Percentiles rank a stretch among this genome's conserved stretches.
phyloP scores from a whole-genome alignment of 805 yeast genomes.

The Lachancea thermotolerans region DNA sequence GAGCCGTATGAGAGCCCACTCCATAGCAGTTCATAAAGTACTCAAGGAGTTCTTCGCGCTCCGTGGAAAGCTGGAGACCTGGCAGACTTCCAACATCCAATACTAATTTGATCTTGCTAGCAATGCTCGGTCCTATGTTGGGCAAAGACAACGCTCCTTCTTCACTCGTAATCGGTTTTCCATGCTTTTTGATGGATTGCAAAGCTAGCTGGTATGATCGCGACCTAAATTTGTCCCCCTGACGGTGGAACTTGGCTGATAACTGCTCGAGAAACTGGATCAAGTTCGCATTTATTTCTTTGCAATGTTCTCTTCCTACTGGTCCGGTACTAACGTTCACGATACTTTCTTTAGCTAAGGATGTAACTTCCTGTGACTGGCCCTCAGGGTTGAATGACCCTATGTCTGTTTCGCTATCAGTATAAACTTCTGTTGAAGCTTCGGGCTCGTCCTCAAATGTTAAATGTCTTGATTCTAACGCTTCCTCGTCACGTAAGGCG shows the following conservation, averaged over 20 bases:
- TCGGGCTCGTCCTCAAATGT: neutral
- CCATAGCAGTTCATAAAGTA: slow-evolving; percentile 27
- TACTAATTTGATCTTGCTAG: slow-evolving; percentile 25
- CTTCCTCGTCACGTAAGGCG: neutral
- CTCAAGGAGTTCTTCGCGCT: slow-evolving; percentile 13
- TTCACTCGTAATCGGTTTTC: slow-evolving; percentile 20
- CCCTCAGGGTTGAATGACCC: neutral
- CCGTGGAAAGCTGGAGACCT: slow-evolving; percentile 15
- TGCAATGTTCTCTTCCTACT: neutral
- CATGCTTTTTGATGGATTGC: slow-evolving; percentile 17
- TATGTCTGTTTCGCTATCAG: slow-evolving; percentile 3
- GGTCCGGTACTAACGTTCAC: neutral
- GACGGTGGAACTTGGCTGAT: slow-evolving; percentile 18
- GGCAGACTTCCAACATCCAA: slow-evolving; percentile 21
- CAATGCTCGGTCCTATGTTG: slow-evolving; percentile 21
- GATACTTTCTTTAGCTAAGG: too few species aligned
- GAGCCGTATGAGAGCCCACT: slow-evolving; percentile 26
- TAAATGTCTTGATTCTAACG: neutral
- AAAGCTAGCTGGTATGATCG: slow-evolving; percentile 26
- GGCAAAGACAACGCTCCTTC: slow-evolving; percentile 20
- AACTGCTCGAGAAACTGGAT: slow-evolving; percentile 16
- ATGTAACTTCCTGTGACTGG: neutral
- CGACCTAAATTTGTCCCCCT: slow-evolving; percentile 26
- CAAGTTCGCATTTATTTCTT: slow-evolving; percentile 14
- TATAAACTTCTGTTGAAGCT: neutral